Evolutionary conservation across 345 rosid genomes (phyloP), one percentile per base, ranked within the genome.

Genomic region (Brassica rapa): DNA sequence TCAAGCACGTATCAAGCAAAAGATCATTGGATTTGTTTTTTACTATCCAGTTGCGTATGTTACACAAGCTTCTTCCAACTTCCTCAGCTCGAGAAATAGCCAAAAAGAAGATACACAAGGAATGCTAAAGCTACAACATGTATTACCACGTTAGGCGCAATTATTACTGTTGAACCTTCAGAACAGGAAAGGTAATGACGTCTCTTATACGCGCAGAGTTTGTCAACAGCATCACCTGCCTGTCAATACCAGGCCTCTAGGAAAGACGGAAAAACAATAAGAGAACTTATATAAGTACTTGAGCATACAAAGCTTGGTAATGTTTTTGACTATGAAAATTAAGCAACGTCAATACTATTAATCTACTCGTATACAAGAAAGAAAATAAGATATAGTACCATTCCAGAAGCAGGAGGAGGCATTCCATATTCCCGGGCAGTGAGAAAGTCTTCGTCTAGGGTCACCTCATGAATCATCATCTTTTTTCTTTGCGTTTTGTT

Each of bases 391-490:
- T 19, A 16, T 8, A 62, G 57, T 87, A 94, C 98, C 98, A 92
- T 91, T 82, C 98, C 98, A 5, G 97, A 92, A 74, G 98, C 98
- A 27, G 29, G 29, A 0, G 98, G 98, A 66, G 98, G 97, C 98
- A 94, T 92, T 83, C 98, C 98, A 19, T 92, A 94, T 82, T 94
- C 98, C 80, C 92, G 77, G 74, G 98, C 95, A 23, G 93, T 91
- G 73, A 94, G 82, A 77, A 94, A 94, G 89, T 92, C 97, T 15
- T 92, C 97, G 35, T 94, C 97, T 9, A 94, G 88, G 64, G 92
- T 89, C 82, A 94, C 97, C 83, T 89, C 91, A 92, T 6, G 91
- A 82, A 55, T 91, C 89, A 27, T 88, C 97, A 23, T 84, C 77
- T 2, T 53, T 24, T 72, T 85, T 75, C 84, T 83, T 77, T 15